Conservation (phyloP, 1,284 basidiomycete genomes). For the Ganoderma sp. region DNA sequence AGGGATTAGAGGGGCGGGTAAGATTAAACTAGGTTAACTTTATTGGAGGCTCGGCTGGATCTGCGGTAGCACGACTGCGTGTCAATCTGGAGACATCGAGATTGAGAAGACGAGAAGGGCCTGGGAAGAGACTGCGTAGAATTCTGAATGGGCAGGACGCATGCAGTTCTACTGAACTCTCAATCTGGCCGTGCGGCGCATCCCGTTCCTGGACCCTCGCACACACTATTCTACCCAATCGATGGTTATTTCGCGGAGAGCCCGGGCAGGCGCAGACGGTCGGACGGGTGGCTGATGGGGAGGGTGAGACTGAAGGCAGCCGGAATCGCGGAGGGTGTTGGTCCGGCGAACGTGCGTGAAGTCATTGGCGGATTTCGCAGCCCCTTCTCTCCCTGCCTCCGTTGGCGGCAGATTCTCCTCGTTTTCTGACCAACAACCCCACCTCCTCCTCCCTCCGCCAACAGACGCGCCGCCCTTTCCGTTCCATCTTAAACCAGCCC, state of each 20-base stretch:
- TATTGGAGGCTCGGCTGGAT: constrained; percentile 18
- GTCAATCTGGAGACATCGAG: constrained; percentile 23
- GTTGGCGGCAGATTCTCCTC: background rate
- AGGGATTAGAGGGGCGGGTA: background rate
- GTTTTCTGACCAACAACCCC: constrained; percentile 1
- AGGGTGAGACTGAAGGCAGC: constrained; percentile 15
- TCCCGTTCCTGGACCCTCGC: background rate
- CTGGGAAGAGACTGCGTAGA: constrained; percentile 10
- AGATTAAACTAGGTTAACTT: constrained; percentile 19
- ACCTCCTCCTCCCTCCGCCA: background rate
- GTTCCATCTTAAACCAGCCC: constrained; percentile 32
- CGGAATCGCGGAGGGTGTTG: constrained; percentile 24
- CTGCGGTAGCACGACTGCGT: constrained; percentile 18
- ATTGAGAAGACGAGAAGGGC: constrained; percentile 28
- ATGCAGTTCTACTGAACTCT: constrained; percentile 17
- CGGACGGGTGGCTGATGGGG: constrained; percentile 16
- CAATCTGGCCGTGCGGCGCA: background rate
- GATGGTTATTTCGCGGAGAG: constrained; percentile 10
- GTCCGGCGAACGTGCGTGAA: constrained; percentile 52
- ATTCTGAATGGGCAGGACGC: constrained; percentile 6
- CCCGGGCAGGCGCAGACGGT: background rate
- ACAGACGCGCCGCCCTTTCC: constrained; percentile 26
- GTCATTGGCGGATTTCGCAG: constrained; percentile 37
- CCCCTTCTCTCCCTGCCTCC: constrained; percentile 7
- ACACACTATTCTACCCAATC: background rate